Base-by-base conservation (phyloP, 257 asterid genomes). In the Thymus quinquecostatus region DNA sequence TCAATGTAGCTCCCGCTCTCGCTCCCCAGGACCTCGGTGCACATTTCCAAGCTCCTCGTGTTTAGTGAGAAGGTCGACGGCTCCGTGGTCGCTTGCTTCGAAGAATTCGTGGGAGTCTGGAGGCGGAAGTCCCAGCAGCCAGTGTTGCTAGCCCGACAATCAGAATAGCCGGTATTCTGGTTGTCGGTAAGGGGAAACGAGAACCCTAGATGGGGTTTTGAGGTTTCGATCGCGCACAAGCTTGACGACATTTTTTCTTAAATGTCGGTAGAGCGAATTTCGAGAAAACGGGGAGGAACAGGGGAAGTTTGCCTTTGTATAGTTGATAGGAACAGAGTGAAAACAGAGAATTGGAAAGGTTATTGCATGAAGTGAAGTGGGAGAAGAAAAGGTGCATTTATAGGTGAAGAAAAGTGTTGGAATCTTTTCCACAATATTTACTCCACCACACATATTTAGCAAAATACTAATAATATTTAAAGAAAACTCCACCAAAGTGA, bases 1-100 rank as follows among this genome's bases (percentile, higher is more conserved):
- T 73, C 77, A 77, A 82, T 80, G 82, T 60, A 38, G 82, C 82
- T 82, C 6, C 98, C 96, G 0, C 87, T 83, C 78, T 92, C 98
- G 21, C 84, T 79, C 6, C 96, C 96, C 45, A 92, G 64, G 66
- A 84, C 76, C 74, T 92, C 97, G 0, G 96, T 87, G 81, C 97
- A 89, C 89, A 92, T 83, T 73, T 89, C 93, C 48, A 92, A 59
- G 78, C 93, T 80, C 45, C 43, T 77, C 12, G 78, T 64, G 78
- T 78, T 87, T 21, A 87, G 74, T 1, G 72, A 28, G 53, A 67
- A 80, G 36, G 81, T 11, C 30, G 86, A 82, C 6, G 60, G 75
- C 76, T 81, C 80, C 6, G 34, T 74, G 2, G 38, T 29, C 34
- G 6, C 7, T 77, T 40, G 60, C 10, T 47, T 32, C 11, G 77